phyloP scores from a whole-genome alignment of 2,329 filamentous ascomycete genomes.

The Stagonosporopsis vannaccii region DNA sequence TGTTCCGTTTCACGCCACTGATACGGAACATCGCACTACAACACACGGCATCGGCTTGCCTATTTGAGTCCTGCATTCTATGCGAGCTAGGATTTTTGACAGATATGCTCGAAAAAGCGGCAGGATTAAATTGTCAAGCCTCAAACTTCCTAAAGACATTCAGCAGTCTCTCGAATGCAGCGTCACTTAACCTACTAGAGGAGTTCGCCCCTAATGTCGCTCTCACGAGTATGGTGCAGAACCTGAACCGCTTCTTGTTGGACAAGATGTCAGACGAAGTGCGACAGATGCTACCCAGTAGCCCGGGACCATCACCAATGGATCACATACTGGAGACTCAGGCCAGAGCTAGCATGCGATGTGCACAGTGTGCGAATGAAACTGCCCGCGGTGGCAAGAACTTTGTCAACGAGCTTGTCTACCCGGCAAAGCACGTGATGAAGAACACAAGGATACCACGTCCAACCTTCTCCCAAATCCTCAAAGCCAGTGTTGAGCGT shows the following conservation, averaged over 20 bases:
- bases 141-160: slow-evolving; percentile 93
- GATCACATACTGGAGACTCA: slow-evolving; percentile 77
- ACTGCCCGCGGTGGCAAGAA: slow-evolving; percentile 80
- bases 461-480: slow-evolving; percentile 79
- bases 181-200: slow-evolving; percentile 81
- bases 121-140: slow-evolving; percentile 92
- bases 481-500: slow-evolving; percentile 91
- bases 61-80: slow-evolving; percentile 82
- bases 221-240: slow-evolving; percentile 83
- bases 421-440: slow-evolving; percentile 68
- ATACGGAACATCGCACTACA: slow-evolving; percentile 87
- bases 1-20: slow-evolving; percentile 88
- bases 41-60: slow-evolving; percentile 85
- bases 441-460: slow-evolving; percentile 63
- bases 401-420: slow-evolving; percentile 85
- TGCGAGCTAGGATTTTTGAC: slow-evolving; percentile 96
- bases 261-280: slow-evolving; percentile 82
- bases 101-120: slow-evolving; percentile 97
- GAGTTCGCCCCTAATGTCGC: slow-evolving; percentile 77
- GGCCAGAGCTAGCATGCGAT: slow-evolving; percentile 77
- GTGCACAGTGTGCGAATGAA: slow-evolving; percentile 86
- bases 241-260: slow-evolving; percentile 83
- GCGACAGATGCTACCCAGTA: slow-evolving; percentile 68
- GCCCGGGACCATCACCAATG: slow-evolving; percentile 63
- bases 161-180: slow-evolving; percentile 79